phyloP scores from a whole-genome alignment of 176 grass and related monocot genomes.

The Chloris gayana region DNA sequence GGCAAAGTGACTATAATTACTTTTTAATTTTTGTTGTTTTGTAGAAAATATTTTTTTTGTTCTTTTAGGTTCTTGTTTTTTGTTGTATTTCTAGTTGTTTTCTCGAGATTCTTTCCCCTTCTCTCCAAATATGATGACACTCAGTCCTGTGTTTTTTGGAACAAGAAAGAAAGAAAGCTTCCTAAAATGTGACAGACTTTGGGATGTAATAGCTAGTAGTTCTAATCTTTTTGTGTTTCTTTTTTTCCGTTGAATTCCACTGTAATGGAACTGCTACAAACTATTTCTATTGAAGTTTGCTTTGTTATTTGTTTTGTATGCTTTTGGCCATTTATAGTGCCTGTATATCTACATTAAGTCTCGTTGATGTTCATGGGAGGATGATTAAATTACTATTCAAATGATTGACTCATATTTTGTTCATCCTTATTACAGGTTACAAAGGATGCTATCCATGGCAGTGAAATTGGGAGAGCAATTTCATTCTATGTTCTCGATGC shows the following conservation, averaged over 20 bases:
- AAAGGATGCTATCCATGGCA: conserved; percentile 90
- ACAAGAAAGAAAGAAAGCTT: not conserved
- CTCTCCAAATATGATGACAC: not conserved
- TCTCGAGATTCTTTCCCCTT: not conserved
- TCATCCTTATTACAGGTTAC: conserved; percentile 61
- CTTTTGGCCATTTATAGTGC: conserved; percentile 7
- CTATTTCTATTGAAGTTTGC: not conserved
- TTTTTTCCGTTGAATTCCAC: not conserved
- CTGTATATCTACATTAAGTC: not conserved
- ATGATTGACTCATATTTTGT: conserved; percentile 14
- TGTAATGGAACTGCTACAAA: not conserved
- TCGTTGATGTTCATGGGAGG: conserved; percentile 8
- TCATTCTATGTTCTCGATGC: conserved; percentile 89
- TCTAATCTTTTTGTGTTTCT: not conserved
- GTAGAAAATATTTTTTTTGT: not conserved
- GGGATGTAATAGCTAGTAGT: not conserved
- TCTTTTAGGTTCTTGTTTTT: not conserved
- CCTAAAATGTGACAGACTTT: not conserved
- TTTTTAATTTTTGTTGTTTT: not conserved
- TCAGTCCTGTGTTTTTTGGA: not conserved
- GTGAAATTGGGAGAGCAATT: conserved; percentile 91
- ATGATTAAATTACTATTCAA: conserved; percentile 15
- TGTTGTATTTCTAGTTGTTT: not conserved
- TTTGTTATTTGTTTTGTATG: not conserved
- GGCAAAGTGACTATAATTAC: not conserved